These are phyloP conservation scores for Globisporangium acanthophoron DNA, from an alignment of 352 stramenopile genomes.

Conservation along the genomic window DNA sequence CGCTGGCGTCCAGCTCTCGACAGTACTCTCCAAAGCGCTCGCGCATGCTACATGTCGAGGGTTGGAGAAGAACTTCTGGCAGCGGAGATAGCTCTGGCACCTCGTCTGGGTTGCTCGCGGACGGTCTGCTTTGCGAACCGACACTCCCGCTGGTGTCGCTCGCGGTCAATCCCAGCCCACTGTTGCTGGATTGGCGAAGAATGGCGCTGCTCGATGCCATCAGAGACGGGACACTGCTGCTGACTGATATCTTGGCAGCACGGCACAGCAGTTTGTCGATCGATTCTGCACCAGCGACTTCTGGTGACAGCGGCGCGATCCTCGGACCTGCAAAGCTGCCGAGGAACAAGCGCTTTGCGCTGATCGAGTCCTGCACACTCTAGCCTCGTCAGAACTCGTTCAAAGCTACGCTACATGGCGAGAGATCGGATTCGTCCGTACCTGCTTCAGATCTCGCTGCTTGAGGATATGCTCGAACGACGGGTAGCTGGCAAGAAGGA, in stretches of 20 bases:
- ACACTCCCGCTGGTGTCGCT: slow-evolving; percentile 6
- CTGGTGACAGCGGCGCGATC: slow-evolving; percentile 1
- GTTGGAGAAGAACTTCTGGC: slow-evolving; percentile 12
- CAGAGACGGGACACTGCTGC: not conserved
- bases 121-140: not conserved
- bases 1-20: slow-evolving; percentile 13
- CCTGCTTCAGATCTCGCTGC: slow-evolving; percentile 16
- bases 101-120: not conserved
- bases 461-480: slow-evolving; percentile 17
- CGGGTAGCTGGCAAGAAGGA: slow-evolving; percentile 33
- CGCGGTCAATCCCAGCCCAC: not conserved
- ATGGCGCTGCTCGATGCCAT: no score
- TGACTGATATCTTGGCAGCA: slow-evolving; percentile 1
- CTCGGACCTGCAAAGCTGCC: slow-evolving; percentile 5
- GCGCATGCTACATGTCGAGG: slow-evolving; percentile 7
- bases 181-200: slow-evolving; percentile 1
- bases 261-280: slow-evolving; percentile 12
- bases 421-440: not conserved
- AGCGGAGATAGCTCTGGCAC: slow-evolving; percentile 1
- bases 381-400: not conserved
- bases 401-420: no score
- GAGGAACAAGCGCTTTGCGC: slow-evolving; percentile 26
- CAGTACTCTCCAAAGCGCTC: slow-evolving; percentile 23
- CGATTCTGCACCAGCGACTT: not conserved
- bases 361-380: not conserved